phyloP scores from a whole-genome alignment of 495 filamentous ascomycete species.

The Lasiosphaeriaceae sp. region DNA sequence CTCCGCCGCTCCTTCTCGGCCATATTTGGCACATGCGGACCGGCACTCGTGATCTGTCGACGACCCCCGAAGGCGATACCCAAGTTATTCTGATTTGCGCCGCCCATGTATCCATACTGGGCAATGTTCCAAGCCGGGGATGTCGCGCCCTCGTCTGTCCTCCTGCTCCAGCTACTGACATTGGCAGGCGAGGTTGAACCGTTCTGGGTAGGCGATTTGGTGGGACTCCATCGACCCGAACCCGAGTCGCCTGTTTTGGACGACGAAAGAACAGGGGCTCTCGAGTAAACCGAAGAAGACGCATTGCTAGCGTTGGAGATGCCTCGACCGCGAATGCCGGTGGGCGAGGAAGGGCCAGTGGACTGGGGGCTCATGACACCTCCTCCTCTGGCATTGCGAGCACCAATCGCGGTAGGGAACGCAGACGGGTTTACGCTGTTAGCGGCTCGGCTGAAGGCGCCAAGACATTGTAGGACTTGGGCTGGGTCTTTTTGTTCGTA shows the following conservation, averaged over 20 bases:
- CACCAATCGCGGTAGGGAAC: constrained; percentile 71
- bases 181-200: constrained; percentile 36
- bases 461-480: constrained; percentile 90
- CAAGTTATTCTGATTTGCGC: constrained; percentile 92
- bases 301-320: constrained; percentile 65
- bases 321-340: constrained; percentile 53
- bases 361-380: constrained; percentile 63
- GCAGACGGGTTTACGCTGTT: constrained; percentile 67
- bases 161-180: constrained; percentile 89
- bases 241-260: constrained; percentile 45
- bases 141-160: constrained; percentile 71
- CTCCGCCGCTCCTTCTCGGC: constrained; percentile 51
- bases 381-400: constrained; percentile 53
- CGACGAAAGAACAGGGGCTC: constrained; percentile 36
- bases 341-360: constrained; percentile 54
- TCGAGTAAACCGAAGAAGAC: constrained; percentile 52
- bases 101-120: constrained; percentile 98
- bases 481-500: constrained; percentile 96
- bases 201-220: constrained; percentile 46
- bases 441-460: constrained; percentile 85
- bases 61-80: constrained; percentile 88
- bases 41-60: constrained; percentile 84
- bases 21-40: constrained; percentile 71
- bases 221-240: constrained; percentile 59
- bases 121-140: constrained; percentile 97